Evolutionary conservation across 129 eudicot genomes (phyloP), one percentile per base, ranked within the genome.

Genomic region (Flaveria brownii): DNA sequence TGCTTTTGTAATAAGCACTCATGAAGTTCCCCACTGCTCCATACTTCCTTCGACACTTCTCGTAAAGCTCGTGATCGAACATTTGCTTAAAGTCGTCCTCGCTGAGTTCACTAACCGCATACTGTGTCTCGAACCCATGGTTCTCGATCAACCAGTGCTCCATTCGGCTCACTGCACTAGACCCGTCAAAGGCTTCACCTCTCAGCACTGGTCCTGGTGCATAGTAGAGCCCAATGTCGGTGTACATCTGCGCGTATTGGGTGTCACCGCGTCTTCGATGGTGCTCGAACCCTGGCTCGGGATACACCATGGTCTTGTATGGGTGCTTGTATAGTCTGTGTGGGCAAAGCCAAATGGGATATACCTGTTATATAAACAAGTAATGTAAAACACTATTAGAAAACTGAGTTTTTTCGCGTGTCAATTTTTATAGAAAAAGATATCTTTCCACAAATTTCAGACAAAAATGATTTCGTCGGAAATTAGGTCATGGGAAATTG

Each of bases 271-370:
- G 93, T 71, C 96, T 85, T 47, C 64, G 61, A 1, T 88, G 83
- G 26, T 65, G 84, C 83, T 90, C 97, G 39, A 91, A 93, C 74
- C 97, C 98, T 42, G 90, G 84, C 75, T 93, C 97, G 0, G 98
- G 97, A 45, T 88, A 87, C 59, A 93, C 80, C 96, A 93, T 91
- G 54, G 96, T 87, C 70, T 91, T 93, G 61, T 83, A 75, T 25
- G 97, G 98, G 50, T 85, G 86, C 86, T 89, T 88, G 84, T 82
- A 93, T 23, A 88, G 83, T 54, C 84, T 91, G 82, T 93, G 98
- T 77, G 98, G 98, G 82, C 97, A 93, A 66, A 93, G 84, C 97
- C 97, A 93, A 20, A 93, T 71, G n/a, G 98, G 98, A 74, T 90
- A 93, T 12, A 93, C 90, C 98, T 92, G 70, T 45, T 14, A 9